Conservation (phyloP, 1,284 basidiomycete species). For the Polyporus tsugae region DNA sequence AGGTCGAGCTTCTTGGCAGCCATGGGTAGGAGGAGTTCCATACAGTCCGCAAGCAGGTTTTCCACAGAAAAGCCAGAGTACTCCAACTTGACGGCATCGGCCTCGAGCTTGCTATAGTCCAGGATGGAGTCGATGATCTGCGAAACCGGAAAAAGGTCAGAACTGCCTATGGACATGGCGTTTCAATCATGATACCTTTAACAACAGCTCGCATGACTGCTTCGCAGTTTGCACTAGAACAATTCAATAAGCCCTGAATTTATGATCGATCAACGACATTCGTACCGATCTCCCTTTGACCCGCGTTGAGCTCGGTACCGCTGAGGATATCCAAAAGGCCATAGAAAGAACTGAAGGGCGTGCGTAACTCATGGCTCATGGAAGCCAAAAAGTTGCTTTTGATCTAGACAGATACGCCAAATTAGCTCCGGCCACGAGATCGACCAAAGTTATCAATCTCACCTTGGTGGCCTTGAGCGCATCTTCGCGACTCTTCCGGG, state of each 20-base stretch:
- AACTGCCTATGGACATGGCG: background rate
- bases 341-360: constrained; percentile 80
- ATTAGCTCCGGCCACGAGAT: no score
- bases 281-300: constrained; percentile 73
- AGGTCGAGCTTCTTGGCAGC: constrained; percentile 76
- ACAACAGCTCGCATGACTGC: constrained; percentile 73
- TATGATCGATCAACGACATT: background rate
- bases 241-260: background rate
- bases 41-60: constrained; percentile 76
- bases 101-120: constrained; percentile 79
- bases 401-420: constrained; percentile 50
- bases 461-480: constrained; percentile 77
- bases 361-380: constrained; percentile 78
- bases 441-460: constrained; percentile 3
- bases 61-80: constrained; percentile 72
- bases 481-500: constrained; percentile 72
- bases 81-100: constrained; percentile 74
- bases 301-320: constrained; percentile 69
- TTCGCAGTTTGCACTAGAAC: constrained; percentile 73
- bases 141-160: background rate
- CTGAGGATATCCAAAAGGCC: constrained; percentile 73
- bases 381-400: constrained; percentile 80
- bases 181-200: constrained; percentile 55
- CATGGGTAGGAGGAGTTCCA: constrained; percentile 76
- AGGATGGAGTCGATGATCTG: constrained; percentile 80